phyloP scores from a whole-genome alignment of 495 filamentous ascomycete species.

The Penicillium soppii region DNA sequence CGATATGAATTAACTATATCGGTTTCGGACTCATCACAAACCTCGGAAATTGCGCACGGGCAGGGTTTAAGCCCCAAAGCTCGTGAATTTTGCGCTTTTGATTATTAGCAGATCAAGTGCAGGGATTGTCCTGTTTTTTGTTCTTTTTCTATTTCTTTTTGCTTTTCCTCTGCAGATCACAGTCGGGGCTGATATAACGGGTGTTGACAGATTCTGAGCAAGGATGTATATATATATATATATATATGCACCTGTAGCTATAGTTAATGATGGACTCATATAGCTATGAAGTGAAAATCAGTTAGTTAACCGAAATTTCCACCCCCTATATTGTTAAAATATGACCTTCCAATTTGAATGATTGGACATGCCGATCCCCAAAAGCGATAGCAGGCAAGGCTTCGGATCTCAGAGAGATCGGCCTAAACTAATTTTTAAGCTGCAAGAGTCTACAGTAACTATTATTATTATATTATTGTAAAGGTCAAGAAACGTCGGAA shows the following conservation, averaged over 20 bases:
- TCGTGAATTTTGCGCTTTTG: neutral
- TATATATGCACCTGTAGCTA: too few relatives aligned
- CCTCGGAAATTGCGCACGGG: conserved; percentile 5
- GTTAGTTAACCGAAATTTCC: too few relatives aligned
- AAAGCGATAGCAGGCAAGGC: conserved; percentile 1
- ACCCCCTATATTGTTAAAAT: neutral
- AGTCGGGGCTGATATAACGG: conserved; percentile 14
- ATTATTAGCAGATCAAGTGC: conserved; percentile 4
- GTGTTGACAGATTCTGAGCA: conserved; percentile 13
- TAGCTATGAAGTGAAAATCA: too few relatives aligned
- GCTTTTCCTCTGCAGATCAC: conserved; percentile 14
- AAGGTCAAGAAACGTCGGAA: neutral
- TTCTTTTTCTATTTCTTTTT: too few relatives aligned
- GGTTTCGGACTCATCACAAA: neutral
- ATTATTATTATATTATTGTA: too few relatives aligned
- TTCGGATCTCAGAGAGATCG: conserved; percentile 9
- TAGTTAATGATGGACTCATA: too few relatives aligned
- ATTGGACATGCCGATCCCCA: conserved; percentile 17
- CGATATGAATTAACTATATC: too few relatives aligned
- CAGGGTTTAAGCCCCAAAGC: neutral
- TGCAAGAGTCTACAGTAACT: neutral
- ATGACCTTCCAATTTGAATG: conserved; percentile 12
- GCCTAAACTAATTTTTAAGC: neutral
- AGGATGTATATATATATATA: too few relatives aligned
- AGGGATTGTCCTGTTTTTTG: conserved; percentile 9